Conservation (phyloP, 2,329 filamentous ascomycete species). For the Colletotrichum sp. region DNA sequence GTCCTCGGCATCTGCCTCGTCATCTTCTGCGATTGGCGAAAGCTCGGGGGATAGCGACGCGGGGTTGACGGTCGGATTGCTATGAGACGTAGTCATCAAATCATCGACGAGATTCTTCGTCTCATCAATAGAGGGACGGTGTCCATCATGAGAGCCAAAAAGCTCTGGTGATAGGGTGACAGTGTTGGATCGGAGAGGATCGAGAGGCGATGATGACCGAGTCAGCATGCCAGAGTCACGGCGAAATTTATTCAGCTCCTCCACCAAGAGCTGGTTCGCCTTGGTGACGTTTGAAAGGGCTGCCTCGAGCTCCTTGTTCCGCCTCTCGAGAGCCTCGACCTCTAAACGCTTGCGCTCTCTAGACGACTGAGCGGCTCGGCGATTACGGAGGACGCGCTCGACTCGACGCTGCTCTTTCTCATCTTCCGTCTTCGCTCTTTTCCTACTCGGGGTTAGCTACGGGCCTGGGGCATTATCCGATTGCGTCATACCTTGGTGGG, state of each 20-base stretch:
- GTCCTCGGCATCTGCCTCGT: conserved; percentile 32
- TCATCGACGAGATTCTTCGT: conserved; percentile 45
- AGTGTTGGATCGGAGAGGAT: conserved; percentile 48
- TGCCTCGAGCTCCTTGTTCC: conserved; percentile 74
- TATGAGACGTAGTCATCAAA: conserved; percentile 43
- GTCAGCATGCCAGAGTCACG: conserved; percentile 46
- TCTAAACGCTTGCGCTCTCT: conserved; percentile 89
- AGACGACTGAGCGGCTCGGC: conserved; percentile 94
- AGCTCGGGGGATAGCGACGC: conserved; percentile 65
- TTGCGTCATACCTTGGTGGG: conserved; percentile 73
- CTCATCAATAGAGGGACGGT: conserved; percentile 31
- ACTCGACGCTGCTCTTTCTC: conserved; percentile 98
- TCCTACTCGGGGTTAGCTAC: conserved; percentile 52
- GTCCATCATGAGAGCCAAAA: conserved; percentile 54
- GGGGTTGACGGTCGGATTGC: conserved; percentile 62
- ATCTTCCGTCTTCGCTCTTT: conserved; percentile 98
- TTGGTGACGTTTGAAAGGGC: conserved; percentile 66
- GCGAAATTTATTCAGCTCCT: conserved; percentile 56
- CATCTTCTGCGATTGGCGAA: conserved; percentile 53
- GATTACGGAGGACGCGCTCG: conserved; percentile 95
- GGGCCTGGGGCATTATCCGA: neutral
- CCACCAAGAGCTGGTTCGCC: conserved; percentile 51
- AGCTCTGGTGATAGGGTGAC: conserved; percentile 65
- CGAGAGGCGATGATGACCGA: conserved; percentile 45
- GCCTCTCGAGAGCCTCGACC: conserved; percentile 82